Conservation (phyloP, 2,329 filamentous ascomycete species). For the Elsinoe necatrix region DNA sequence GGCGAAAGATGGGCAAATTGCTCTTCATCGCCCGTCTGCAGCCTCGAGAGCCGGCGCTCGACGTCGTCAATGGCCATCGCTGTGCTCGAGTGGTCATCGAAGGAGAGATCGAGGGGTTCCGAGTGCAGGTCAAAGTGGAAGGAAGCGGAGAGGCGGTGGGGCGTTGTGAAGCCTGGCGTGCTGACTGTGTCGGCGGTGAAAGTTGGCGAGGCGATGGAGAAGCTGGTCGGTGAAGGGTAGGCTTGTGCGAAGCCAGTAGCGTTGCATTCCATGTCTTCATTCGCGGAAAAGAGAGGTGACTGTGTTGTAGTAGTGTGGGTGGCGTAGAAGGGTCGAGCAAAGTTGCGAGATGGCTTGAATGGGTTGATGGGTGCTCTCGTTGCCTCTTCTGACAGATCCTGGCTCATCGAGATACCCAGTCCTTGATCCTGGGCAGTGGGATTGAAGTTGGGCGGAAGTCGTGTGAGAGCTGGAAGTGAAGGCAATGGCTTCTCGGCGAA, state of each 20-base stretch:
- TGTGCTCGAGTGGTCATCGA: background rate
- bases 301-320: slow-evolving; percentile 11
- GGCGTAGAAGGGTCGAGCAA: slow-evolving; percentile 17
- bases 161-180: slow-evolving; percentile 23
- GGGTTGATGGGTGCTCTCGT: slow-evolving; percentile 18
- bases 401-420: slow-evolving; percentile 19
- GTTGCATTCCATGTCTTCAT: slow-evolving; percentile 8
- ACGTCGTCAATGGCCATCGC: background rate
- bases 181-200: slow-evolving; percentile 28
- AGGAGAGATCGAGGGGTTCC: background rate
- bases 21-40: slow-evolving; percentile 12
- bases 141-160: slow-evolving; percentile 20
- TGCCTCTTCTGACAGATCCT: slow-evolving; percentile 17
- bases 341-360: slow-evolving; percentile 15
- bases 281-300: slow-evolving; percentile 16
- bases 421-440: slow-evolving; percentile 22
- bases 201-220: slow-evolving; percentile 26
- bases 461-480: background rate
- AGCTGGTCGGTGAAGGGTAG: slow-evolving; percentile 11
- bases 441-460: slow-evolving; percentile 17
- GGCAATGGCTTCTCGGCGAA: background rate
- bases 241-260: background rate
- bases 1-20: background rate
- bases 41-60: slow-evolving; percentile 12
- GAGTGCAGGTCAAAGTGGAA: slow-evolving; percentile 1